A percentile compares a stretch with the other conserved stretches of the same genome.
phyloP scores from a whole-genome alignment of 306 rosid species.

The Geum urbanum region DNA sequence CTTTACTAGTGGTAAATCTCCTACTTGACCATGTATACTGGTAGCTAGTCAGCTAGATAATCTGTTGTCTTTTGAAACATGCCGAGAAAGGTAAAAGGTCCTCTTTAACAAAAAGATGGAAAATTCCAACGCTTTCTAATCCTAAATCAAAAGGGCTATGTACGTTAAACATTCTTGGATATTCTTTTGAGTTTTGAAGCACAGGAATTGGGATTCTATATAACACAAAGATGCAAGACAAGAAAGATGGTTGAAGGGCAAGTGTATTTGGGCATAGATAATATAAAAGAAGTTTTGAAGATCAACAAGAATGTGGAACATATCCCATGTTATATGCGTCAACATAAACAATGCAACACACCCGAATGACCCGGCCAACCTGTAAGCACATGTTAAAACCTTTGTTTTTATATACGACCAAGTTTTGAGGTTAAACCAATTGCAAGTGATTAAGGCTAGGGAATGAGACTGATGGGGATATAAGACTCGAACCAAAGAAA shows the following conservation, averaged over 20 bases:
- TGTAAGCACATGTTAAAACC: not conserved
- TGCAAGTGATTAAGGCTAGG: not conserved
- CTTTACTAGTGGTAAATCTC: not conserved
- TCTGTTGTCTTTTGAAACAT: not conserved
- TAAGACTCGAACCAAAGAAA: conserved; percentile 9
- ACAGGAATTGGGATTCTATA: not conserved
- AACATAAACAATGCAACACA: not conserved
- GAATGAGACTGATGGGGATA: conserved; percentile 10
- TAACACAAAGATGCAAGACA: not conserved
- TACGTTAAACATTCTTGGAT: not conserved
- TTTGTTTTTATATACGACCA: not conserved
- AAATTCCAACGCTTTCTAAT: not conserved
- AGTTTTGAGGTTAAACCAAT: not conserved
- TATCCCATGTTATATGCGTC: not conserved
- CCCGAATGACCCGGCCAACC: too few relatives aligned
- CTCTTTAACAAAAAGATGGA: not conserved
- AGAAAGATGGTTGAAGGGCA: not conserved
- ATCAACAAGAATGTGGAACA: not conserved
- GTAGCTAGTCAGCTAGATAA: not conserved
- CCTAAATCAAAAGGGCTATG: not conserved
- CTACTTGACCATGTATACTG: too few relatives aligned
- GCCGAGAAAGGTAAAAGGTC: not conserved
- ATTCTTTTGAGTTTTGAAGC: not conserved
- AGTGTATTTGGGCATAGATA: not conserved
- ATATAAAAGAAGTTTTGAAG: not conserved